These are phyloP conservation scores for Diplocarpon mali DNA, from an alignment of 2,329 filamentous ascomycete species.

Conservation along the genomic window DNA sequence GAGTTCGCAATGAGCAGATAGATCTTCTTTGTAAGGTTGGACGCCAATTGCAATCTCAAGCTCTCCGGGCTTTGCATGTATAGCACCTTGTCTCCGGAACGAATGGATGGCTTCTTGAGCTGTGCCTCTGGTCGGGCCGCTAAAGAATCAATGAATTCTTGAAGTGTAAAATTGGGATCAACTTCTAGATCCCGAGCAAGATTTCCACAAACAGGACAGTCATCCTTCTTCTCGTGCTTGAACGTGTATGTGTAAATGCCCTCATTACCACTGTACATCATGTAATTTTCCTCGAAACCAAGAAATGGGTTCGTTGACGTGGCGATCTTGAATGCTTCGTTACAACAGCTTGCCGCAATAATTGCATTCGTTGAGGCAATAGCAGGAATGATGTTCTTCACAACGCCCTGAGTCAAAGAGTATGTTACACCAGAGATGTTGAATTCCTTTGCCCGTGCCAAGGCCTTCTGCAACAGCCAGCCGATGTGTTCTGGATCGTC, in stretches of 20 bases:
- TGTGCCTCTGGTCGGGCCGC: conserved; percentile 79
- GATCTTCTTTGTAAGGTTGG: conserved; percentile 71
- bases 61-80: conserved; percentile 81
- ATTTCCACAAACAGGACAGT: conserved; percentile 90
- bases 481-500: conserved; percentile 94
- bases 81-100: conserved; percentile 69
- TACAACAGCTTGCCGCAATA: conserved; percentile 89
- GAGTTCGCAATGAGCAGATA: conserved; percentile 66
- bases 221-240: conserved; percentile 83
- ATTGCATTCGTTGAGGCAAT: conserved; percentile 98
- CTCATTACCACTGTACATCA: conserved; percentile 98
- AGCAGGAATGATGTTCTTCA: conserved; percentile 98
- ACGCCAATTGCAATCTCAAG: conserved; percentile 72
- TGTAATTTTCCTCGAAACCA: conserved; percentile 77
- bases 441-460: conserved; percentile 74
- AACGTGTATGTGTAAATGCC: conserved; percentile 97
- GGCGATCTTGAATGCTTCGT: conserved; percentile 91
- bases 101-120: conserved; percentile 84
- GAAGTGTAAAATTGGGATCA: conserved; percentile 59
- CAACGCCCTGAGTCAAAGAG: conserved; percentile 88
- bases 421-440: conserved; percentile 90
- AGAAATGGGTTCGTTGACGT: conserved; percentile 73
- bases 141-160: conserved; percentile 76
- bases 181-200: conserved; percentile 65
- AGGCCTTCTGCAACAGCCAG: conserved; percentile 87